Percentiles rank a stretch among this genome's conserved stretches.
Conservation (phyloP, 2,329 filamentous ascomycete species). For the Cytospora mali region DNA sequence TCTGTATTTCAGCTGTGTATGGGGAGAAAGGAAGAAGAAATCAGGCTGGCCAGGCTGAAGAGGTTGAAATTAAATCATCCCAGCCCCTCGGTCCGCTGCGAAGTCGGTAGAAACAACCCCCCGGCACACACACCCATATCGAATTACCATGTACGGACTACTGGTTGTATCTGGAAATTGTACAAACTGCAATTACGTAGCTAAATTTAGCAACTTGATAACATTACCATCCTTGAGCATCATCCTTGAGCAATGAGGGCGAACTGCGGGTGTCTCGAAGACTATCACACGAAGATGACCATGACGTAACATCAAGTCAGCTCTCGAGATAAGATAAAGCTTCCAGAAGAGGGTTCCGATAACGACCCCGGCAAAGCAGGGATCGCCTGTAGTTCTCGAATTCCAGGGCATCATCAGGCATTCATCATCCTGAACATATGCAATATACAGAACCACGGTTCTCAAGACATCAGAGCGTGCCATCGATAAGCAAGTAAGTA, state of each 20-base stretch:
- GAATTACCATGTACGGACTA: constrained; percentile 4
- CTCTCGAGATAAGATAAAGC: not conserved
- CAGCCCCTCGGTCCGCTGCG: constrained; percentile 3
- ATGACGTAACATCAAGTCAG: not conserved
- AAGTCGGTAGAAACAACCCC: constrained; percentile 9
- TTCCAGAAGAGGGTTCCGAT: not conserved
- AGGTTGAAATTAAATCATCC: not conserved
- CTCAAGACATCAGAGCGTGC: not conserved
- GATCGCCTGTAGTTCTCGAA: not conserved
- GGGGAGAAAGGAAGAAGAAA: not conserved
- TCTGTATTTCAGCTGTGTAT: not conserved
- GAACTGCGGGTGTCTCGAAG: too few relatives aligned
- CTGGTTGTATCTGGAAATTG: not conserved
- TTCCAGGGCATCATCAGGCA: too few relatives aligned
- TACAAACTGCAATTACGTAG: constrained; percentile 15
- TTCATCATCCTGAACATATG: too few relatives aligned
- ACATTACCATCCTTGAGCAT: not conserved
- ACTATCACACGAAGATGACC: not conserved
- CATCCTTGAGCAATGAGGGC: not conserved
- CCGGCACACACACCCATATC: not conserved
- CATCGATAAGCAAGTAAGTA: not conserved
- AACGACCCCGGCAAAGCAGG: not conserved
- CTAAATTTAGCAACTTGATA: constrained; percentile 1
- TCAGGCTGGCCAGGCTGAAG: too few relatives aligned
- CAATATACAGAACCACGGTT: not conserved